Conservation (phyloP, 139 green algal genomes). For the Chlamydomonas urium region DNA sequence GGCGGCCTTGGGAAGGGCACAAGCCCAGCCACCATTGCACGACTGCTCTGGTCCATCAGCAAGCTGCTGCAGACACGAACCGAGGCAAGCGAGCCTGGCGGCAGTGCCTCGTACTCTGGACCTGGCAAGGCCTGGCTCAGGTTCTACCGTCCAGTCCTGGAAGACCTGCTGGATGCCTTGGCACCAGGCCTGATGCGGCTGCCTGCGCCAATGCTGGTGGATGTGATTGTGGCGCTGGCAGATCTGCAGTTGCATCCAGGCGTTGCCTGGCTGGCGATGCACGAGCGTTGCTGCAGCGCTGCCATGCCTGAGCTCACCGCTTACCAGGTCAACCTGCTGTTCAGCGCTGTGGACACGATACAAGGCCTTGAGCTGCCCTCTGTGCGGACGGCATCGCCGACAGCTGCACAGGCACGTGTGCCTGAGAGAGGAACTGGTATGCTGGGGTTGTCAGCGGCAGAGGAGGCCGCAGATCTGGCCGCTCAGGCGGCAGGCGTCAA, state of each 20-base stretch:
- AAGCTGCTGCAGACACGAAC: neutral
- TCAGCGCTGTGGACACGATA: neutral
- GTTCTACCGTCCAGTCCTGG: slow-evolving; percentile 2
- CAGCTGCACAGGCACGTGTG: no score
- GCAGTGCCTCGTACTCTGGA: slow-evolving; percentile 4
- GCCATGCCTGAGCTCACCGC: neutral
- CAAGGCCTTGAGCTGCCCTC: no score
- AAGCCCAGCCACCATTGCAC: no score
- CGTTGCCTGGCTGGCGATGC: neutral
- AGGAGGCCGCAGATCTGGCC: no score
- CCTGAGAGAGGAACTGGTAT: no score
- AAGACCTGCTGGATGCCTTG: neutral
- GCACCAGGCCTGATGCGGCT: neutral
- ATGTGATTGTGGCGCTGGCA: slow-evolving; percentile 6
- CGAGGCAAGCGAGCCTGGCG: neutral
- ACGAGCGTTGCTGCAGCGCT: neutral
- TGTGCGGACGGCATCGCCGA: no score
- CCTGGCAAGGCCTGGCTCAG: neutral
- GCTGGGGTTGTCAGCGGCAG: no score
- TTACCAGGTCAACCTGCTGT: slow-evolving; percentile 1
- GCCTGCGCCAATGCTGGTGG: neutral
- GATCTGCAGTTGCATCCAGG: neutral
- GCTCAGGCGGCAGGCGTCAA: no score
- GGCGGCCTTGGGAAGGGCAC: no score
- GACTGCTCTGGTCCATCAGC: slow-evolving; percentile 3